These are phyloP conservation scores for Cinnamomum chago DNA, from an alignment of 164 flowering plant species.

Conservation along the genomic window DNA sequence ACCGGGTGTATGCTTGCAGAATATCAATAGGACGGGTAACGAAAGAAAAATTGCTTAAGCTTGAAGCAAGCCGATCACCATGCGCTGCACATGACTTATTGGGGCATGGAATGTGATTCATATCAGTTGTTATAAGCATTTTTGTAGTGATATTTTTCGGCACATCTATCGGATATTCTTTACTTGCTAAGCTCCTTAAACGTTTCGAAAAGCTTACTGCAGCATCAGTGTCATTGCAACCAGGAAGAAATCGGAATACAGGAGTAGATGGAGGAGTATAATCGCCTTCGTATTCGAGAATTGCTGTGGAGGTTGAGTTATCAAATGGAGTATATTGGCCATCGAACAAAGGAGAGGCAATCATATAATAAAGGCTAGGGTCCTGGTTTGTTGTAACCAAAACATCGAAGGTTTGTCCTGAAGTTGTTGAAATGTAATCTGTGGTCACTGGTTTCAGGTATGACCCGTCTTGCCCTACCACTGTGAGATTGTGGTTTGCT, in stretches of 20 bases:
- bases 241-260: slow-evolving; percentile 11
- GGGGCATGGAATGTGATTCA: slow-evolving; percentile 12
- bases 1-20: slow-evolving; percentile 39
- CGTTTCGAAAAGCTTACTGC: slow-evolving; percentile 3
- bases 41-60: slow-evolving; percentile 53
- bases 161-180: slow-evolving; percentile 21
- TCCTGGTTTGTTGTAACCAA: slow-evolving; percentile 14
- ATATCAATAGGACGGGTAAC: slow-evolving; percentile 30
- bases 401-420: slow-evolving; percentile 26
- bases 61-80: slow-evolving; percentile 36
- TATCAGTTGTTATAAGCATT: slow-evolving; percentile 8
- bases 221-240: slow-evolving; percentile 5
- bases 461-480: slow-evolving; percentile 15
- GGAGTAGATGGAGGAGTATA: slow-evolving; percentile 2
- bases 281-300: slow-evolving; percentile 16
- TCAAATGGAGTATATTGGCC: slow-evolving; percentile 1
- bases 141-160: slow-evolving; percentile 8
- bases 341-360: slow-evolving; percentile 20
- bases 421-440: slow-evolving; percentile 15
- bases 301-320: slow-evolving; percentile 27
- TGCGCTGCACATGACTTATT: slow-evolving; percentile 23
- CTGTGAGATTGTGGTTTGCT: slow-evolving; percentile 15
- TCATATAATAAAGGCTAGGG: slow-evolving; percentile 27
- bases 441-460: slow-evolving; percentile 20
- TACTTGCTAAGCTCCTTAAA: slow-evolving; percentile 16